Base-by-base conservation (phyloP, 768 basidiomycete species). In the Galerina sulciceps region DNA sequence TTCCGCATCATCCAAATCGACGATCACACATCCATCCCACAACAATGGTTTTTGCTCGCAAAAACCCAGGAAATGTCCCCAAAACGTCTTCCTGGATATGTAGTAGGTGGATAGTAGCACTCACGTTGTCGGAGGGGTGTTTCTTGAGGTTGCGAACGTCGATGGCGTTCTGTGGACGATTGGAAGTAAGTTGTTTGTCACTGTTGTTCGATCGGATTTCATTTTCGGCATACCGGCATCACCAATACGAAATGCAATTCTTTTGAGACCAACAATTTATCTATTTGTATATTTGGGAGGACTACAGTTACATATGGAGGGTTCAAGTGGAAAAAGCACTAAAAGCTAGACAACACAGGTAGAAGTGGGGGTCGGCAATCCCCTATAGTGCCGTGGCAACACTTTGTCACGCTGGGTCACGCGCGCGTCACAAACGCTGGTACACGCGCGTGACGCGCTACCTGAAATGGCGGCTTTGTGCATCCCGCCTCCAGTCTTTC, bases 81-180 rank as follows among this genome's bases (percentile, higher is more conserved):
- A 10, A 13, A 47, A 3, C 11, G 41, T 37, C 34, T 10, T 57
- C 42, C 18, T 23, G 18, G 37, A 57, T 46, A 49, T 47, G 34
- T 42, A 57, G 34, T 31, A n/a, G 26, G 52, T 20, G 38, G 13
- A 51, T 26, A 62, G 52, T 43, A 56, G 44, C 42, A 76, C 75
- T 76, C 68, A 76, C 75, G 41, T 73, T 71, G 71, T 61, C 65
- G 71, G 65, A 66, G 70, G 62, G 63, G 64, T 69, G 59, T 72
- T 69, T 74, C 71, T 75, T 76, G 75, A 73, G 71, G 73, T 56
- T 66, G 58, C 58, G 63, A 47, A 46, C 59, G 31, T 48, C 55
- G 23, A 35, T 22, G 62, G 55, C 40, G 63, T 61, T 63, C 55
- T 67, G 59, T 65, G 58, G 62, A 65, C 59, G 46, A 46, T 35